These are phyloP conservation scores for Mycena sanguinolenta DNA, from an alignment of 768 basidiomycete species.

Conservation along the genomic window DNA sequence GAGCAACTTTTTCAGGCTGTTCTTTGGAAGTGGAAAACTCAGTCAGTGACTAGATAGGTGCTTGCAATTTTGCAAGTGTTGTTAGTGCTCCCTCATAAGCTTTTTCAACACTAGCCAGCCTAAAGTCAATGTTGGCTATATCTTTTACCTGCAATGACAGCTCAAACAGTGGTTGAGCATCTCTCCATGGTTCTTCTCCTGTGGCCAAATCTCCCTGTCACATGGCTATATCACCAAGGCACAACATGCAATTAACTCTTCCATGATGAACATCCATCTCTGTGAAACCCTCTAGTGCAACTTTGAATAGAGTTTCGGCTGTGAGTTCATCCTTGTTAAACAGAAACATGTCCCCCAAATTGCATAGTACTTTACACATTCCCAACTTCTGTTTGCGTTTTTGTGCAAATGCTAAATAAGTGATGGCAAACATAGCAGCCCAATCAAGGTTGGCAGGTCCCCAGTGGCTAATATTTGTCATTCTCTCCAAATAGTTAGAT, in stretches of 20 bases:
- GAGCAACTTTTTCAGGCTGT: no score
- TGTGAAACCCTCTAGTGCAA: neutral
- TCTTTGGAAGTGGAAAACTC: no score
- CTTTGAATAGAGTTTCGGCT: neutral
- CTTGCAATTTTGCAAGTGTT: no score
- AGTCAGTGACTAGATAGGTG: no score
- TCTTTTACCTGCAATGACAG: no score
- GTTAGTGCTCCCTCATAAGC: no score
- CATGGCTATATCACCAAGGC: constrained; percentile 5
- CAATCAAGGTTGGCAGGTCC: rapidly evolving
- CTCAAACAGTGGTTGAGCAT: no score
- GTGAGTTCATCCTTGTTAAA: neutral
- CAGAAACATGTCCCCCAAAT: neutral
- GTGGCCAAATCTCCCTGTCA: neutral
- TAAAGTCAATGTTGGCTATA: no score
- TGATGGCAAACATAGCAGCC: neutral
- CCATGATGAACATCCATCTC: constrained; percentile 11
- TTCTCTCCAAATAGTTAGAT: neutral
- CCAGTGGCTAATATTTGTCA: neutral
- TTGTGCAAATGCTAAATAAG: neutral
- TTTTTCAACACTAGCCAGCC: no score
- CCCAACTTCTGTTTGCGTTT: neutral
- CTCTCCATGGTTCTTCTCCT: neutral
- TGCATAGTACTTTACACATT: neutral
- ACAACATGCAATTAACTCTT: no score